Evolutionary conservation across 257 asterid genomes (phyloP), one percentile per base, ranked within the genome.

Genomic region (Verbena officinalis): DNA sequence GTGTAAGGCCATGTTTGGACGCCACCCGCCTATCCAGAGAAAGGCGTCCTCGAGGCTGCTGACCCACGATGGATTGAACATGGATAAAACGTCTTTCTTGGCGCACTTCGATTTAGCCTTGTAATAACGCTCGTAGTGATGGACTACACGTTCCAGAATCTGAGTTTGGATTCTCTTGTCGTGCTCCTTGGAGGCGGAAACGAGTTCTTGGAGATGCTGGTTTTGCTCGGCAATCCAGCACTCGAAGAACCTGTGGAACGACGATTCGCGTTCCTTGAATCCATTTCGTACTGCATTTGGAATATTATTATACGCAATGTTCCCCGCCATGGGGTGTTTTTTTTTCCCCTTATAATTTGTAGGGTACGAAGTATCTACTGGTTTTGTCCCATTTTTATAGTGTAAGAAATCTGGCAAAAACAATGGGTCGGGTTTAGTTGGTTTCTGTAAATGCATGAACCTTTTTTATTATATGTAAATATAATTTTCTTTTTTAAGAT

Each of bases 11-110:
- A 80, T 81, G 49, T 74, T 82, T 0, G 96, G 96, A n/a, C 95
- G 81, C 95, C 96, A 86, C 0, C 92, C 92, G 0, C 90, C 95
- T 2, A 86, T 74, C 96, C 95, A 89, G n/a, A 80, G 48, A 55
- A 82, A 82, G 8, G 88, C 90, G 17, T 84, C 84, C 74, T 89
- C 95, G 1, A 89, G 81, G 55, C 71, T 73, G 56, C 90, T 86
- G 43, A 65, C 67, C 95, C 96, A 86, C 0, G 92, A 13, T 0
- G 96, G 96, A 50, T 46, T 73, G 17, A 82, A 71, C 86, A 86
- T 77, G 10, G 79, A 55, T 9, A 82, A 16, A 0, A 77, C 16
- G 24, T 86, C 71, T 5, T 15, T n/a, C 49, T 59, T 56, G 0
- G 81, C 87, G 72, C 75, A 73, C 22, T 44, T 52, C 0, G 81